A percentile compares a stretch with the other conserved stretches of the same genome.
These are phyloP conservation scores for Plasmodium fragile DNA, from an alignment of 169 alveolate species.

Conservation along the genomic window DNA sequence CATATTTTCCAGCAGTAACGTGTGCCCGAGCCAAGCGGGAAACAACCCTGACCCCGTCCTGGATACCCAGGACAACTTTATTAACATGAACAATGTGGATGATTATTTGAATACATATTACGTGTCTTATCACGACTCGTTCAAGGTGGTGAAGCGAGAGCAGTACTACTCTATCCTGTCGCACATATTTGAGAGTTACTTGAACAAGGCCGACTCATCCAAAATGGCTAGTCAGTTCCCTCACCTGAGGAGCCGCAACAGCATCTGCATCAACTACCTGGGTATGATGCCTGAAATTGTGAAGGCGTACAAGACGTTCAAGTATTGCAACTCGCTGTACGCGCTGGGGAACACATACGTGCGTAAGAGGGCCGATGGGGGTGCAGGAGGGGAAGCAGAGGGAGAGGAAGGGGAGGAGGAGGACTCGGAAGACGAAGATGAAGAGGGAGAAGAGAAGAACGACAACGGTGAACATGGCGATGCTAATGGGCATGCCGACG, in stretches of 20 bases:
- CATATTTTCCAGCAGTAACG: background rate
- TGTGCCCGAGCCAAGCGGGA: background rate
- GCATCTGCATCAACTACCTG: constrained; percentile 20
- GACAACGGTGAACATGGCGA: background rate
- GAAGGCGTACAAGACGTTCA: constrained; percentile 53
- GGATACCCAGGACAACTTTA: background rate
- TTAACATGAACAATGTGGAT: constrained; percentile 39
- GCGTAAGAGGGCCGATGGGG: background rate
- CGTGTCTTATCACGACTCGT: constrained; percentile 36
- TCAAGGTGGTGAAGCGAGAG: constrained; percentile 36
- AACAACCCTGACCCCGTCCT: background rate
- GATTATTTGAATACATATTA: constrained; percentile 60
- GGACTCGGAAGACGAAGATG: background rate
- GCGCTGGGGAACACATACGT: constrained; percentile 34
- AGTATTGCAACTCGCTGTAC: constrained; percentile 39
- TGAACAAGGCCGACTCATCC: background rate
- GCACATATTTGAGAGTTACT: constrained; percentile 58
- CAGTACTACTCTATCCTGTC: constrained; percentile 36
- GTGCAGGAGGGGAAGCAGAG: background rate
- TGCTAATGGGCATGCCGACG: background rate
- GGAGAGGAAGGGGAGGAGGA: background rate
- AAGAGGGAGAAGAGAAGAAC: background rate
- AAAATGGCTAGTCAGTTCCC: background rate
- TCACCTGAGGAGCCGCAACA: background rate
- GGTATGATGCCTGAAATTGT: constrained; percentile 62